These are phyloP conservation scores for Torulaspora quercuum DNA, from an alignment of 805 yeast genomes.

Conservation along the genomic window DNA sequence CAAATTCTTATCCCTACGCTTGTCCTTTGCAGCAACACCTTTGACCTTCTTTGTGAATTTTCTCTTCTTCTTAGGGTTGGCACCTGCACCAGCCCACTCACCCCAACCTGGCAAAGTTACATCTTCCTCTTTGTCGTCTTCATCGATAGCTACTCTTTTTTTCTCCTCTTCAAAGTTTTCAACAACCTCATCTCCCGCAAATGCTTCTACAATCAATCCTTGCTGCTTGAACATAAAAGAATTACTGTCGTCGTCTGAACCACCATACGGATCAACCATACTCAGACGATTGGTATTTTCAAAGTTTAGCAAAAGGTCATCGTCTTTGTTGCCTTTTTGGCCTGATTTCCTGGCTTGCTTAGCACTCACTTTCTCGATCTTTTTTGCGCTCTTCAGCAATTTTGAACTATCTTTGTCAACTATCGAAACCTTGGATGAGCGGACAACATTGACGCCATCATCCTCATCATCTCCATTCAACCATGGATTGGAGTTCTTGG, in stretches of 20 bases:
- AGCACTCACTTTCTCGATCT: slow-evolving; percentile 38
- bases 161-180: slow-evolving; percentile 75
- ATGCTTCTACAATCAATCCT: slow-evolving; percentile 83
- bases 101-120: slow-evolving; percentile 97
- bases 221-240: slow-evolving; percentile 67
- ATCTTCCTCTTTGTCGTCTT: slow-evolving; percentile 85
- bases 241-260: slow-evolving; percentile 46
- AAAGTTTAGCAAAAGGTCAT: slow-evolving; percentile 42
- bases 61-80: slow-evolving; percentile 47
- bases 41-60: slow-evolving; percentile 66
- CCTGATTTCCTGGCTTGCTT: slow-evolving; percentile 18
- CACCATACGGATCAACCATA: slow-evolving; percentile 47
- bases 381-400: slow-evolving; percentile 46
- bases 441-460: slow-evolving; percentile 22
- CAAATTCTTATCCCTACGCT: slow-evolving; percentile 73
- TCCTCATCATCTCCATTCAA: slow-evolving; percentile 36
- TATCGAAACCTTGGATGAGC: slow-evolving; percentile 46
- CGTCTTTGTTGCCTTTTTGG: slow-evolving; percentile 29
- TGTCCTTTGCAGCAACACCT: slow-evolving; percentile 69
- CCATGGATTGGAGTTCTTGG: slow-evolving; percentile 51
- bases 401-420: slow-evolving; percentile 51
- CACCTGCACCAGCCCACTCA: slow-evolving; percentile 81
- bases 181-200: slow-evolving; percentile 96
- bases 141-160: slow-evolving; percentile 59
- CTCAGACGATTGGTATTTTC: slow-evolving; percentile 47